Percentiles rank a stretch among this genome's conserved stretches.
Evolutionary conservation across 1,284 basidiomycete genomes (phyloP).

Genomic region (Microbotryum lychnidis-dioicae): DNA sequence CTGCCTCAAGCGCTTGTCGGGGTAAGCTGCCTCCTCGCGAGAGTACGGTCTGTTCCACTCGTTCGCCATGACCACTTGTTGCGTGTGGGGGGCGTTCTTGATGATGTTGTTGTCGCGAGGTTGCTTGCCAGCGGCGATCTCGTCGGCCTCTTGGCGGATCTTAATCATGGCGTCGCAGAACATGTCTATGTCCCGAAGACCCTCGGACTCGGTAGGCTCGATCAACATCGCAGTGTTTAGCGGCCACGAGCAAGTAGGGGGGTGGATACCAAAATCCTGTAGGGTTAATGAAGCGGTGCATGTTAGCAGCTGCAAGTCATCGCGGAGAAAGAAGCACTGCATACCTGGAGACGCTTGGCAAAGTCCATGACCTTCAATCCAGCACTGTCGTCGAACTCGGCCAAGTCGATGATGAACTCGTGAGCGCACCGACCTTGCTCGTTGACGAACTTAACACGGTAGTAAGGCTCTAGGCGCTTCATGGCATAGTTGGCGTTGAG

Average conservation of each 20-base stretch:
- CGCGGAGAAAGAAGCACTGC: constrained; percentile 31
- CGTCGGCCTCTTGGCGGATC: constrained; percentile 84
- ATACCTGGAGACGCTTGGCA: constrained; percentile 79
- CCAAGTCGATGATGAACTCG: constrained; percentile 88
- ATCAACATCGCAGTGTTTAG: constrained; percentile 84
- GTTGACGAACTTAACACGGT: constrained; percentile 84
- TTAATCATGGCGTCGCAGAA: constrained; percentile 96
- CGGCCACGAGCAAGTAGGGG: constrained; percentile 88
- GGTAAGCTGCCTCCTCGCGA: constrained; percentile 74
- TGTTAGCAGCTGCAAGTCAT: not conserved
- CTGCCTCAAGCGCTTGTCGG: constrained; percentile 63
- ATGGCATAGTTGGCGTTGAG: constrained; percentile 98
- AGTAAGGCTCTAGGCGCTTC: constrained; percentile 70
- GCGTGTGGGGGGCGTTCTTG: constrained; percentile 88
- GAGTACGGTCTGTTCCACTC: constrained; percentile 86
- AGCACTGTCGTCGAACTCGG: constrained; percentile 80
- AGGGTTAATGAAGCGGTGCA: not conserved
- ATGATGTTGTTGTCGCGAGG: constrained; percentile 81
- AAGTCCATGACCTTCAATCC: constrained; percentile 91
- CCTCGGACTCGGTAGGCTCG: constrained; percentile 90
- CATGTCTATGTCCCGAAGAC: constrained; percentile 80
- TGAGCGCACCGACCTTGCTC: constrained; percentile 85
- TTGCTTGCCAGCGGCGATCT: constrained; percentile 74
- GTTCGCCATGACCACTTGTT: constrained; percentile 60
- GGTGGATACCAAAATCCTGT: constrained; percentile 71